phyloP scores from a whole-genome alignment of 2,329 filamentous ascomycete species.

The Madurella mycetomatis region DNA sequence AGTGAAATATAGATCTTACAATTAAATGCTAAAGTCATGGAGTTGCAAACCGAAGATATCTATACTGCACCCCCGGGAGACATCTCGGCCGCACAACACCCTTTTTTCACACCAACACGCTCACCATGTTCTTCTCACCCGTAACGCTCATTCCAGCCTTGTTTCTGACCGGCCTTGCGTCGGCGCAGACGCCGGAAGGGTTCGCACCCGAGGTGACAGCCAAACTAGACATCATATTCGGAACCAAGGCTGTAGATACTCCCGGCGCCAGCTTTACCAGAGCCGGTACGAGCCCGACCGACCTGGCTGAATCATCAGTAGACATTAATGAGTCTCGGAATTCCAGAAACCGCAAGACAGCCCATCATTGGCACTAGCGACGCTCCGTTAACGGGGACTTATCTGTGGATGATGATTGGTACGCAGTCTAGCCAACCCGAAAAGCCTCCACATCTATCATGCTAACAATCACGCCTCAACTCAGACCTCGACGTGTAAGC shows the following conservation, averaged over 20 bases:
- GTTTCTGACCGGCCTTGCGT: constrained; percentile 12
- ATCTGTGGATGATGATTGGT: constrained; percentile 29
- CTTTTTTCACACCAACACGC: not conserved
- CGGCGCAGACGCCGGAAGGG: constrained; percentile 24
- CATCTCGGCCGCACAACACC: no score
- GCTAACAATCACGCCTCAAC: not conserved
- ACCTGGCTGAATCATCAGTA: not conserved
- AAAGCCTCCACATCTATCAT: not conserved
- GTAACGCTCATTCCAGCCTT: not conserved
- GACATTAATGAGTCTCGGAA: not conserved
- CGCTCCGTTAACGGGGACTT: constrained; percentile 18
- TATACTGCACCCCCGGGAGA: not conserved
- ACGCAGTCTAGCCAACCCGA: not conserved
- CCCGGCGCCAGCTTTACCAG: constrained; percentile 24
- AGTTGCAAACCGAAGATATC: not conserved
- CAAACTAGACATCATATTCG: constrained; percentile 26
- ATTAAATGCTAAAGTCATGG: not conserved
- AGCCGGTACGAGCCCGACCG: constrained; percentile 15
- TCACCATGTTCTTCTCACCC: constrained; percentile 1
- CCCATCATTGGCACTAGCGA: constrained; percentile 26
- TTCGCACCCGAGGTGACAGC: constrained; percentile 22
- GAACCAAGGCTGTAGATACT: constrained; percentile 23
- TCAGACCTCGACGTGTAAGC: constrained; percentile 25
- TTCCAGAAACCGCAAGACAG: constrained; percentile 24
- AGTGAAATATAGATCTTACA: not conserved